A percentile compares a stretch with the other conserved stretches of the same genome.
Evolutionary conservation across 75 land plant genomes (phyloP).

Genomic region (Selaginella moellendorffii): DNA sequence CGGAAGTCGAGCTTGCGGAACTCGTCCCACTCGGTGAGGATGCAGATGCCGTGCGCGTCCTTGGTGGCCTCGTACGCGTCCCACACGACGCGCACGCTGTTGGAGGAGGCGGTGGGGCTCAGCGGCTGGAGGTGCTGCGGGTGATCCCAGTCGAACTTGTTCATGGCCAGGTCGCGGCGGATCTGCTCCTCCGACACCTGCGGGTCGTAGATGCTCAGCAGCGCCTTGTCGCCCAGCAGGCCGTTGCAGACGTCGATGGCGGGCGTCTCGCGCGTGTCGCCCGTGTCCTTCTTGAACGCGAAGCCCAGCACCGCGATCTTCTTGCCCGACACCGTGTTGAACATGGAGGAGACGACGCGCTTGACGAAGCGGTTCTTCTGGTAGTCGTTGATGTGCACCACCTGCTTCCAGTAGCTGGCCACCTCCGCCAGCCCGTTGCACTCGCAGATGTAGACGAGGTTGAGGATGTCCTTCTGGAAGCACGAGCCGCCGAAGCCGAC

Average conservation of each 20-base stretch:
- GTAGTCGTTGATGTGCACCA: slow-evolving; percentile 77
- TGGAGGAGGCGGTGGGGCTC: slow-evolving; percentile 51
- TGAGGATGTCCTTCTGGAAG: slow-evolving; percentile 86
- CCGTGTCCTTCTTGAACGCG: slow-evolving; percentile 85
- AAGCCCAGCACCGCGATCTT: slow-evolving; percentile 77
- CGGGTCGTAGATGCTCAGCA: slow-evolving; percentile 75
- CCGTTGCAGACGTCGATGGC: slow-evolving; percentile 84
- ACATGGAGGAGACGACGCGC: slow-evolving; percentile 79
- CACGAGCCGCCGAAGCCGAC: slow-evolving; percentile 90
- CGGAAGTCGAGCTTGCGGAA: slow-evolving; percentile 50
- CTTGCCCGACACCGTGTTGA: slow-evolving; percentile 73
- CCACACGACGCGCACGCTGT: slow-evolving; percentile 56
- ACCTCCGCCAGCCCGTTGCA: slow-evolving; percentile 79
- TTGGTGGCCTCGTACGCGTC: slow-evolving; percentile 78
- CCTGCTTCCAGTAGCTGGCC: slow-evolving; percentile 85
- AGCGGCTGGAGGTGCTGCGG: slow-evolving; percentile 70
- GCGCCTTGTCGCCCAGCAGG: slow-evolving; percentile 67
- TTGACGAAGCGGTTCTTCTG: slow-evolving; percentile 78
- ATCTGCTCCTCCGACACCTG: slow-evolving; percentile 84
- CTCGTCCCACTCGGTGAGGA: slow-evolving; percentile 89
- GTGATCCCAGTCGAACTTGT: slow-evolving; percentile 92
- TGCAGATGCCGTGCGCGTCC: slow-evolving; percentile 68
- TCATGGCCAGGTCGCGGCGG: slow-evolving; percentile 69
- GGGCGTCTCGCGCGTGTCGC: slow-evolving; percentile 72
- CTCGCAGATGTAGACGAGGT: slow-evolving; percentile 85